These are phyloP conservation scores for Wickerhamomyces kurtzmanii DNA, from an alignment of 805 yeast species.

Conservation along the genomic window DNA sequence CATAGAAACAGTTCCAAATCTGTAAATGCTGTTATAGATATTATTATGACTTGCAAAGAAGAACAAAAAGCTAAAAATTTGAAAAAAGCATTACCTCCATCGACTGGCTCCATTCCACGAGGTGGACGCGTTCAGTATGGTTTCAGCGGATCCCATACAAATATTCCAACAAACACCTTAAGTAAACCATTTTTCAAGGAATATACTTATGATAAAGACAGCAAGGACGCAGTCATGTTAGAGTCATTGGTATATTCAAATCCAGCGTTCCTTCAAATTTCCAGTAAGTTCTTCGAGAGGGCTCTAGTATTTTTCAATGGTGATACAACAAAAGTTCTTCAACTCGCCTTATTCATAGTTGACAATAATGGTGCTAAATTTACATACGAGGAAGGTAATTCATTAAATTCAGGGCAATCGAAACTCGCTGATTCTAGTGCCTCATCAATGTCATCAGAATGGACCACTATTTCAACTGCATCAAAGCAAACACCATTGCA, in stretches of 20 bases:
- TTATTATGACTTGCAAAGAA: constrained; percentile 15
- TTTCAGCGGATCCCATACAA: constrained; percentile 14
- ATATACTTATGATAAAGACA: constrained; percentile 11
- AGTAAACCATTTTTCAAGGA: constrained; percentile 1
- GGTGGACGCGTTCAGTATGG: constrained; percentile 30
- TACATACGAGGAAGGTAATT: too few species aligned
- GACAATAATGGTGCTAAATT: constrained; percentile 19
- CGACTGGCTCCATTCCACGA: constrained; percentile 6
- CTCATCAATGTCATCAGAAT: too few species aligned
- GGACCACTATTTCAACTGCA: too few species aligned
- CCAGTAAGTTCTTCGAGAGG: constrained; percentile 26
- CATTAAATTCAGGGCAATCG: too few species aligned
- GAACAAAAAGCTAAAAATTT: not conserved
- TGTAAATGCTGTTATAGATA: constrained; percentile 24
- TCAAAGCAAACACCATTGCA: too few species aligned
- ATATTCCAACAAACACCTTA: constrained; percentile 5
- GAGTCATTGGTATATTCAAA: constrained; percentile 23
- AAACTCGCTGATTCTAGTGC: too few species aligned
- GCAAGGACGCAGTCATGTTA: constrained; percentile 23
- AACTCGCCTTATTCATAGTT: constrained; percentile 21
- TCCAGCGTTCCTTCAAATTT: constrained; percentile 22
- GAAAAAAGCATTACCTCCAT: not conserved
- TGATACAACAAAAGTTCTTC: constrained; percentile 26
- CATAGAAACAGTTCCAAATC: constrained; percentile 19
- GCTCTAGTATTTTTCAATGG: constrained; percentile 36